These are phyloP conservation scores for Naganishia albida DNA, from an alignment of 1,284 basidiomycete species.

Conservation along the genomic window DNA sequence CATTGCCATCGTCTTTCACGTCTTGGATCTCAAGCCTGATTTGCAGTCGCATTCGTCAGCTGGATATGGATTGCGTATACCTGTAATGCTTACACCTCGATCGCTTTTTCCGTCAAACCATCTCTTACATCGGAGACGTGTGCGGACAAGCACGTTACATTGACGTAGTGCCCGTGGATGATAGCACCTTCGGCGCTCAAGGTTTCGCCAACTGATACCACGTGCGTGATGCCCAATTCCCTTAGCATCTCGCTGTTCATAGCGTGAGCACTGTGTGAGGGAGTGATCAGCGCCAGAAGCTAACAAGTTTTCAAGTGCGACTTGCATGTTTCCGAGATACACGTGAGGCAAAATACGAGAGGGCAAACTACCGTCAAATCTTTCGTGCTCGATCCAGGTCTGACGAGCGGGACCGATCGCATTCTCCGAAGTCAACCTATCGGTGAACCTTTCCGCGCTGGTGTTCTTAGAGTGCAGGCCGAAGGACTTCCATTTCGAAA, in stretches of 20 bases:
- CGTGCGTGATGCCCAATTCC: constrained; percentile 93
- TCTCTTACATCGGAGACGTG: constrained; percentile 4
- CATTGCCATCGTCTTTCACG: constrained; percentile 36
- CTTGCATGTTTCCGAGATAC: constrained; percentile 91
- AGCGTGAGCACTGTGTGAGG: constrained; percentile 72
- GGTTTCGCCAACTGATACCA: constrained; percentile 90
- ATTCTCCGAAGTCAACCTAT: not conserved
- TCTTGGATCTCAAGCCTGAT: constrained; percentile 45
- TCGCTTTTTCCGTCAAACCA: not conserved
- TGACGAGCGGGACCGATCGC: not conserved
- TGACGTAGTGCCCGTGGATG: constrained; percentile 30
- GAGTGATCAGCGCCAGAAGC: constrained; percentile 31
- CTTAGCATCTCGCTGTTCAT: constrained; percentile 93
- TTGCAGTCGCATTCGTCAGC: not conserved
- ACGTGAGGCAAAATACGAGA: constrained; percentile 90
- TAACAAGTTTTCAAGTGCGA: constrained; percentile 37
- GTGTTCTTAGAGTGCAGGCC: constrained; percentile 17
- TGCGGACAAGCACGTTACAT: constrained; percentile 11
- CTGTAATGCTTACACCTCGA: constrained; percentile 21
- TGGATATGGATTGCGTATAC: not conserved
- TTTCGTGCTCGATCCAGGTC: constrained; percentile 82
- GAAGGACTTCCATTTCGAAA: constrained; percentile 34
- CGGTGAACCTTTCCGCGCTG: not conserved
- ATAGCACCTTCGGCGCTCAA: constrained; percentile 30
- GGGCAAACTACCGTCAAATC: constrained; percentile 95